These are phyloP conservation scores for Asparagopsis taxiformis DNA, from an alignment of 31 red algal genomes.

Conservation along the genomic window DNA sequence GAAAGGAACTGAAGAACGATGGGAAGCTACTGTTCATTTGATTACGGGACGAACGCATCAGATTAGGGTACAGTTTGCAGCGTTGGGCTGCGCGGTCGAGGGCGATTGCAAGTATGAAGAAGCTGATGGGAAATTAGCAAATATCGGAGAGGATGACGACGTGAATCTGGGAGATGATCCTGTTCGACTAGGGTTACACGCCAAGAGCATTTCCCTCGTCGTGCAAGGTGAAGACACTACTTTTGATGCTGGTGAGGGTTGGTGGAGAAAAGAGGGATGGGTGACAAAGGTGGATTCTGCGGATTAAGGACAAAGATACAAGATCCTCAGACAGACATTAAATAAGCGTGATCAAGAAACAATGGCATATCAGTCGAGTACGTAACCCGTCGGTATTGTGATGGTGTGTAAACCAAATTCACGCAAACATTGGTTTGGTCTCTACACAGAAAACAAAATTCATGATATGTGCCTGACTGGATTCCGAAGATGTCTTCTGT, in stretches of 20 bases:
- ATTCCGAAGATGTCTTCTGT: too few species aligned
- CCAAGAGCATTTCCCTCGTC: background rate
- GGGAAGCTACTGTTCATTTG: constrained; percentile 24
- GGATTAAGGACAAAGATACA: background rate
- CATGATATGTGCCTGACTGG: too few species aligned
- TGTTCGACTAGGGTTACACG: constrained; percentile 12
- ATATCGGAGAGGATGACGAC: background rate
- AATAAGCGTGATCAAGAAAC: too few species aligned
- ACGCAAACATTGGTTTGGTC: too few species aligned
- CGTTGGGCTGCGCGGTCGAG: constrained; percentile 8
- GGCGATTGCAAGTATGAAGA: constrained; percentile 49
- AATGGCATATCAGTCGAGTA: too few species aligned
- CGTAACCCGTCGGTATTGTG: too few species aligned
- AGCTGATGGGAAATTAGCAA: background rate
- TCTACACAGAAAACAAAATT: too few species aligned
- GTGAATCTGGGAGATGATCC: constrained; percentile 1
- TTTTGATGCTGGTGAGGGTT: constrained; percentile 6
- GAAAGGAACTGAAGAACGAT: background rate
- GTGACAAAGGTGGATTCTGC: background rate
- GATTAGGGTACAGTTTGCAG: constrained; percentile 59
- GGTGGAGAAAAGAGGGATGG: constrained; percentile 11
- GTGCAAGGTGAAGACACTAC: background rate
- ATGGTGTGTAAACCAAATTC: too few species aligned
- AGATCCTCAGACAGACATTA: too few species aligned
- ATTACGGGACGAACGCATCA: constrained; percentile 68